Evolutionary conservation across 176 grass and related monocot genomes (phyloP), one percentile per base, ranked within the genome.

Genomic region (Rhynchospora breviuscula): DNA sequence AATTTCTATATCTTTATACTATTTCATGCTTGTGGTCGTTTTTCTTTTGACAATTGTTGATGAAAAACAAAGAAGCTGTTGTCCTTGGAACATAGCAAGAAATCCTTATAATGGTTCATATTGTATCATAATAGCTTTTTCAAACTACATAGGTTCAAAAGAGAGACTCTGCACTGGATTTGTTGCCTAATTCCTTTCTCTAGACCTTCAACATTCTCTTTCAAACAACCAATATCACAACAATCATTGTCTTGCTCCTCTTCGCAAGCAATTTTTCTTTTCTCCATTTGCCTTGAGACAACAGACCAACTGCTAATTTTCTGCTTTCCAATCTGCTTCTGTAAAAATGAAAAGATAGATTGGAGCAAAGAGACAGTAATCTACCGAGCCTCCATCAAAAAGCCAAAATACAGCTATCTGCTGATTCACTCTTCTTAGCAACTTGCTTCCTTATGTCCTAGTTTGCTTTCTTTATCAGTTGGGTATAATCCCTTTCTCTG

Each of bases 371-470:
- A 89, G 15, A 83, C 6, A 3, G 87, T 73, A 10, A 84, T 67
- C 79, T 80, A 13, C 79, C 87, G 91, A 1, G 89, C 78, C 25
- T 86, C 81, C 15, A 74, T 22, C 87, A 91, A 48, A 17, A 17
- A 85, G 72, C 58, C 7, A 19, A 21, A 60, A 15, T 7, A 60
- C 7, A 19, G 58, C 58, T 19, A 49, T 70, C 61, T 62, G 29
- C 53, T 29, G 88, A 26, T 86, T 83, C 86, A 48, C 44, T 22
- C 64, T 63, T 92, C 73, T 57, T 80, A 17, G 18, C 21, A 4
- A 57, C 82, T 74, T 91, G 65, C 10, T 51, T 89, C 84, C 89
- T 91, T 45, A 84, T 29, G 23, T 88, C 65, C 33, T 89, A 92
- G 33, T 87, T 74, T 3, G 90, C 88, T 47, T 87, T 94, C 81